phyloP scores from a whole-genome alignment of 768 basidiomycete genomes.

The Postia placenta region DNA sequence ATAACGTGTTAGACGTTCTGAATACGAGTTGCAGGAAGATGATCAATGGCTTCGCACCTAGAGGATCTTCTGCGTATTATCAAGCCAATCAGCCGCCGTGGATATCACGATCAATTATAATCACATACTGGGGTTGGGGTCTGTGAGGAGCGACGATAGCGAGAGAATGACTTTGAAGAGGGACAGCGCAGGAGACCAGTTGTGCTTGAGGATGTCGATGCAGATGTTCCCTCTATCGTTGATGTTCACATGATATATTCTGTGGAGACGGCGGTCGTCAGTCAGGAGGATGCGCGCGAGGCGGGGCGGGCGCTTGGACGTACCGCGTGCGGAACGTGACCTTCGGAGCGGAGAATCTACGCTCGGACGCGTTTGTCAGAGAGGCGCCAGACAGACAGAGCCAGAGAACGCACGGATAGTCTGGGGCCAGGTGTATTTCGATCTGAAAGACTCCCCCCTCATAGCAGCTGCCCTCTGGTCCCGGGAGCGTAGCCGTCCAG shows the following conservation, averaged over 20 bases:
- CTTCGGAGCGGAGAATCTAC: constrained; percentile 74
- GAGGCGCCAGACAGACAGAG: not conserved
- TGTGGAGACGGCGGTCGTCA: constrained; percentile 23
- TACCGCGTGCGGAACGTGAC: constrained; percentile 72
- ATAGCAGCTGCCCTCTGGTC: constrained; percentile 77
- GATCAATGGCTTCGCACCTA: constrained; percentile 40
- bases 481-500: constrained; percentile 77
- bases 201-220: constrained; percentile 88
- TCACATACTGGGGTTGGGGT: constrained; percentile 83
- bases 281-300: no score
- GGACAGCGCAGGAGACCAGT: constrained; percentile 92
- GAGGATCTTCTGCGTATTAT: constrained; percentile 51
- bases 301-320: constrained; percentile 14
- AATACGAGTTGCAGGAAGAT: not conserved
- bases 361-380: constrained; percentile 1
- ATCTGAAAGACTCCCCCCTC: constrained; percentile 73
- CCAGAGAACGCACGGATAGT: constrained; percentile 66
- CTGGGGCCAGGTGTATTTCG: constrained; percentile 56
- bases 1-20: not conserved
- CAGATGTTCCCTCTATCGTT: constrained; percentile 74
- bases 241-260: constrained; percentile 91
- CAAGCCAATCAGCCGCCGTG: constrained; percentile 3
- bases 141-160: constrained; percentile 85
- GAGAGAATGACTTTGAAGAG: constrained; percentile 94
- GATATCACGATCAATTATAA: not conserved